Evolutionary conservation across 768 basidiomycete genomes (phyloP), one percentile per base, ranked within the genome.

Genomic region (Podaxis sp.): DNA sequence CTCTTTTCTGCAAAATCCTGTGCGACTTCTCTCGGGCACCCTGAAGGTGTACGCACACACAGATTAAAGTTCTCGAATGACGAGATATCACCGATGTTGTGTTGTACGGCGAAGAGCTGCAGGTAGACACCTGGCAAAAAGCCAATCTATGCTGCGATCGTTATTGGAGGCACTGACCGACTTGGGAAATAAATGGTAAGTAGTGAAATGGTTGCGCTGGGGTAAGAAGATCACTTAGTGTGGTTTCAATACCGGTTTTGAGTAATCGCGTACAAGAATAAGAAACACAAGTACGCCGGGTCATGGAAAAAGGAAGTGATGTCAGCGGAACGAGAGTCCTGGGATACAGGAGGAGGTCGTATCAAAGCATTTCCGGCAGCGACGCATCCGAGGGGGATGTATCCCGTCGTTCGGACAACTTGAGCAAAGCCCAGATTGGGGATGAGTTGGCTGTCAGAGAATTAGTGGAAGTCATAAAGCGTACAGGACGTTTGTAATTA

Each of bases 71-170:
- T 21, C 21, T 21, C 21, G 1, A 21, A 82, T 68, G 25, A 82
- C 73, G 35, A 77, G 77, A 56, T 79, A 74, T 50, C 76, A 65
- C 18, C 79, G 13, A 86, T 69, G 67, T 84, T 83, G 50, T 61
- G 60, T 25, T 62, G 48, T 35, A 57, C 55, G 5, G 61, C 56
- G 32, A 55, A 55, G 4, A 55, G 38, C 23, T 57, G 42, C 9
- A 50, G 25, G 9, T 48, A 55, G 11, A 61, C 18, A 25, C 46
- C 53, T 63, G 37, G 14, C 5, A 32, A 53, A 0, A 13, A 35
- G 38, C 38, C 28, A 35, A 13, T 23, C 28, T 52, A 16, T 62
- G 7, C 0, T 27, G 23, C 47, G 47, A 48, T 3, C 23, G 23
- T 48, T 25, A 27, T 9, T 25, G 21, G n/a, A 23, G 13, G 5